These are phyloP conservation scores for Pseudomassariella vexata DNA, from an alignment of 2,329 filamentous ascomycete genomes.

Conservation along the genomic window DNA sequence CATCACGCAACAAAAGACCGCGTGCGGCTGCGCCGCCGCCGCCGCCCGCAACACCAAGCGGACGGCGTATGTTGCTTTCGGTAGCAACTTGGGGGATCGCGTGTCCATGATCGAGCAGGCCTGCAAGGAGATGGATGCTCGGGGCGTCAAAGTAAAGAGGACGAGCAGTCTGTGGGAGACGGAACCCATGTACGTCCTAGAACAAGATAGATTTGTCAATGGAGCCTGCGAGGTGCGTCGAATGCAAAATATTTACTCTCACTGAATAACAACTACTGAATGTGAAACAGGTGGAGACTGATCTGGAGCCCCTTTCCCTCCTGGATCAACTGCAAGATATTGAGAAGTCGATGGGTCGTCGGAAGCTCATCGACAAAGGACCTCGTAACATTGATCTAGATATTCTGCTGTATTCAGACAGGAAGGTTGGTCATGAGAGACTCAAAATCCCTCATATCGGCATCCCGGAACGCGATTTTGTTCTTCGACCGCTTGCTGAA, in stretches of 20 bases:
- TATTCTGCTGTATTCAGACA: constrained; percentile 74
- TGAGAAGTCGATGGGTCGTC: constrained; percentile 71
- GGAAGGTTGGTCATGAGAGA: constrained; percentile 60
- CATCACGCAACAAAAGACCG: constrained; percentile 10
- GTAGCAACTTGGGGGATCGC: constrained; percentile 87
- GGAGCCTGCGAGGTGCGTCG: constrained; percentile 78
- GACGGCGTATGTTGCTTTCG: constrained; percentile 76
- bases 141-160: constrained; percentile 66
- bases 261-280: constrained; percentile 7
- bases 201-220: constrained; percentile 86
- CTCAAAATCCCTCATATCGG: constrained; percentile 79
- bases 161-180: constrained; percentile 94
- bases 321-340: constrained; percentile 79
- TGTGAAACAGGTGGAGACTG: constrained; percentile 68
- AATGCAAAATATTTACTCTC: no score
- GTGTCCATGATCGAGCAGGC: constrained; percentile 80
- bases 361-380: constrained; percentile 86
- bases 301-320: constrained; percentile 66
- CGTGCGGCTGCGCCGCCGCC: constrained; percentile 20
- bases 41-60: constrained; percentile 19
- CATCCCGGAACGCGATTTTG: constrained; percentile 90
- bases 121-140: constrained; percentile 68
- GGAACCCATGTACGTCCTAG: constrained; percentile 89
- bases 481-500: constrained; percentile 81
- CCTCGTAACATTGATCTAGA: constrained; percentile 93